Evolutionary conservation across 2,329 filamentous ascomycete species (phyloP).

Genomic region (Ophiostoma populinum): DNA sequence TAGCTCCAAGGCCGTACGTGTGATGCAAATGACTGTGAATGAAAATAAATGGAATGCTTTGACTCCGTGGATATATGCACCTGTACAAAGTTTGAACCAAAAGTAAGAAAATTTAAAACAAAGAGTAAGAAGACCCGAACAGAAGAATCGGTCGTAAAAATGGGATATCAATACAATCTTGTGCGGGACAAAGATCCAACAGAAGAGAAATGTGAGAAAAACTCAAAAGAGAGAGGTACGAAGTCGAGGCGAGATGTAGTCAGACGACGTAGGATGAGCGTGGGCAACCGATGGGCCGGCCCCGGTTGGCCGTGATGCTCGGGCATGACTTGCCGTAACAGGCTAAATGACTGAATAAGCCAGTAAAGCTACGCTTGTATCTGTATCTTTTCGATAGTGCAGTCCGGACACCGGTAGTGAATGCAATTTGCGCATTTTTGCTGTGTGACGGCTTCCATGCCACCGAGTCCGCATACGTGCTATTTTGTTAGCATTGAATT

Average conservation of each 20-base stretch:
- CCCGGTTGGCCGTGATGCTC: not conserved
- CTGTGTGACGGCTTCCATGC: not conserved
- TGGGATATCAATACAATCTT: not conserved
- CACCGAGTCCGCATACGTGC: not conserved
- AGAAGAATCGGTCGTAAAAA: not conserved
- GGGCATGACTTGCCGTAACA: not conserved
- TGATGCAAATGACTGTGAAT: not conserved
- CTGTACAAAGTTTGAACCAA: too few relatives aligned
- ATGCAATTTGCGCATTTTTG: conserved; percentile 1
- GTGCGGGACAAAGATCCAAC: not conserved
- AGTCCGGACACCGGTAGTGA: not conserved
- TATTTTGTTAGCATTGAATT: not conserved
- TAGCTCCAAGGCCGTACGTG: too few relatives aligned
- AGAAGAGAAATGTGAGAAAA: not conserved
- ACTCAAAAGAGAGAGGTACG: too few relatives aligned
- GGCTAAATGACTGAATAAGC: too few relatives aligned
- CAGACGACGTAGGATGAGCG: not conserved
- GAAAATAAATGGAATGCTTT: not conserved
- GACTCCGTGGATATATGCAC: not conserved
- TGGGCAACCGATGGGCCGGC: not conserved
- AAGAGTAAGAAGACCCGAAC: too few relatives aligned
- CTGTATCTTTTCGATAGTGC: not conserved
- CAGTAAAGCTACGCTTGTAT: not conserved
- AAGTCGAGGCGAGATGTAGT: too few relatives aligned
- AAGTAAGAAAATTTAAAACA: too few relatives aligned